Conservation (phyloP, 805 yeast species). For the Candida ipomoeae region DNA sequence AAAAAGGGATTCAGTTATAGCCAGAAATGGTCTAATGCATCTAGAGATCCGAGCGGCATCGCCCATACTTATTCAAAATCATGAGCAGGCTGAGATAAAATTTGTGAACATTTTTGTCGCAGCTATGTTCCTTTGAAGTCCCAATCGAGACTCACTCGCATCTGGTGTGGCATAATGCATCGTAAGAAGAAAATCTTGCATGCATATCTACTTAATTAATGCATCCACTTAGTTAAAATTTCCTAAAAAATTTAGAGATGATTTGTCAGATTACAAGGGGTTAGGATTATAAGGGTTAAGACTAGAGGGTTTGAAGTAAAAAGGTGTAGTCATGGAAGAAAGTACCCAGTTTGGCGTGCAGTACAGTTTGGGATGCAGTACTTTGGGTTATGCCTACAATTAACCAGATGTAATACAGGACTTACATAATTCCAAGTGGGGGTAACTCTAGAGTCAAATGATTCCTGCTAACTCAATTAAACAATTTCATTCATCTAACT, state of each 20-base stretch:
- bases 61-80: neutral
- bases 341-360: too few species aligned
- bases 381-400: too few species aligned
- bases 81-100: neutral
- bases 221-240: neutral
- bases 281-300: too few species aligned
- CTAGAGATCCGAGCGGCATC: neutral
- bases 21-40: neutral
- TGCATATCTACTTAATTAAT: neutral
- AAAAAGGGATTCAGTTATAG: neutral
- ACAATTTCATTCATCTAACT: conserved; percentile 1
- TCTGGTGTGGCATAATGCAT: neutral
- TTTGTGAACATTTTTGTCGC: conserved; percentile 1
- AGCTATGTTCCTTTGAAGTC: conserved; percentile 12
- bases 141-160: conserved; percentile 5
- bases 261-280: too few species aligned
- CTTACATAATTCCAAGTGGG: too few species aligned
- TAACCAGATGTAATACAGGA: too few species aligned
- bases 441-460: too few species aligned
- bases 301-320: too few species aligned
- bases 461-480: neutral
- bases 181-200: conserved; percentile 1
- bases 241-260: neutral
- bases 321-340: too few species aligned
- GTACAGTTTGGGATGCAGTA: too few species aligned